These are phyloP conservation scores for Nitzschia putrida DNA, from an alignment of 108 stramenopile genomes.

Conservation along the genomic window DNA sequence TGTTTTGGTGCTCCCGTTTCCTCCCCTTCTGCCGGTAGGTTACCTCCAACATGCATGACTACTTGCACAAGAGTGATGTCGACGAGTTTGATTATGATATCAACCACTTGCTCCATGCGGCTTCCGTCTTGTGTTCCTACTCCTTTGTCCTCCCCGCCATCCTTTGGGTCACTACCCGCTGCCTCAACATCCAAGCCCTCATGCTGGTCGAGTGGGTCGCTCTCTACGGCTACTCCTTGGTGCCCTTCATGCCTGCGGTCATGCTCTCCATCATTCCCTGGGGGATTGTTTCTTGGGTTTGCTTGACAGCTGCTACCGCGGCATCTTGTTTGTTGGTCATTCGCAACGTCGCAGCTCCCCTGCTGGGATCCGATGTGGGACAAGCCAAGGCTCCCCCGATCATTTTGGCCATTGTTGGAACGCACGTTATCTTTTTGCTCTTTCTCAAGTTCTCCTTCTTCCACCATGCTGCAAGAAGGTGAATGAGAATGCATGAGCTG, in stretches of 20 bases:
- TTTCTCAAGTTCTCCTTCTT: slow-evolving; percentile 78
- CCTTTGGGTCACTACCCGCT: slow-evolving; percentile 57
- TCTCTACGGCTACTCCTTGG: slow-evolving; percentile 79
- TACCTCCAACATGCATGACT: slow-evolving; percentile 41
- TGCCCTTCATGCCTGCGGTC: slow-evolving; percentile 67
- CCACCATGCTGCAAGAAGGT: slow-evolving; percentile 29
- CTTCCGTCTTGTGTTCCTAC: slow-evolving; percentile 52
- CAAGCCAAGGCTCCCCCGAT: slow-evolving; percentile 62
- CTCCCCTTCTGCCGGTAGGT: slow-evolving; percentile 18
- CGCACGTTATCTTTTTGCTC: slow-evolving; percentile 69
- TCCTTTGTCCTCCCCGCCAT: slow-evolving; percentile 54
- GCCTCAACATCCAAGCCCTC: slow-evolving; percentile 55
- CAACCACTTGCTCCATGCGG: slow-evolving; percentile 68
- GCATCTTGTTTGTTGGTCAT: slow-evolving; percentile 63
- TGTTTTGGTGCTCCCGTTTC: too few species aligned
- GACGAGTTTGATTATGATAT: slow-evolving; percentile 83
- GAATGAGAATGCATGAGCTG: background rate
- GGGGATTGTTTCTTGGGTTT: slow-evolving; percentile 54
- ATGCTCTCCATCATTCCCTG: slow-evolving; percentile 62
- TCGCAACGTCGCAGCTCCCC: slow-evolving; percentile 63
- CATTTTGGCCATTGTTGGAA: slow-evolving; percentile 61
- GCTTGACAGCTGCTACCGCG: slow-evolving; percentile 51
- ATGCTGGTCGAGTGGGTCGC: slow-evolving; percentile 66
- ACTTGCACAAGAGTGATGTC: slow-evolving; percentile 48
- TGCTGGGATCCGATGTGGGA: slow-evolving; percentile 48